phyloP scores from a whole-genome alignment of 2,329 filamentous ascomycete genomes.

The Monosporascus sp. region DNA sequence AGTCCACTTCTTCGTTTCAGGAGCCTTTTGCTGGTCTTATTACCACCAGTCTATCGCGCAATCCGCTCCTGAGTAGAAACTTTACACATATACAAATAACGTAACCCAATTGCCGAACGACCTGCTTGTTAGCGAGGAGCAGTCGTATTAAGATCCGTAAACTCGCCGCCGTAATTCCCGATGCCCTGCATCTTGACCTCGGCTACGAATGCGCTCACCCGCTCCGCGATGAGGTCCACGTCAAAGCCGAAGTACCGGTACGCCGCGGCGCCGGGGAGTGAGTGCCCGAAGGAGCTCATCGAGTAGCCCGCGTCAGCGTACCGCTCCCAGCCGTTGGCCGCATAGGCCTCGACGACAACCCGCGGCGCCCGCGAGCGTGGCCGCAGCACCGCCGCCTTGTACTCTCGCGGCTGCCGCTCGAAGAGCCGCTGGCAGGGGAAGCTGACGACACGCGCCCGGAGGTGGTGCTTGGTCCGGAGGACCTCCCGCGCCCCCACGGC shows the following conservation, averaged over 20 bases:
- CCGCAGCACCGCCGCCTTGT: slow-evolving; percentile 40
- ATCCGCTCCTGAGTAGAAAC: too few relatives aligned
- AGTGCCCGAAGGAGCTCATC: slow-evolving; percentile 51
- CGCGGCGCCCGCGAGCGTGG: slow-evolving; percentile 36
- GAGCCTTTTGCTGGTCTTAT: too few relatives aligned
- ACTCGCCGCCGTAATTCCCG: too few relatives aligned
- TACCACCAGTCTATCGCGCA: too few relatives aligned
- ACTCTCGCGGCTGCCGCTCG: slow-evolving; percentile 36
- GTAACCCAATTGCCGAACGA: too few relatives aligned
- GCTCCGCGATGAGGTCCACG: too few relatives aligned
- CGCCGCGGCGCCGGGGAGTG: slow-evolving; percentile 46
- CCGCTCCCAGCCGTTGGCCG: slow-evolving; percentile 53
- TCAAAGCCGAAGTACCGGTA: slow-evolving; percentile 54
- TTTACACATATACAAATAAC: too few relatives aligned
- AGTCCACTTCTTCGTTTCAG: too few relatives aligned
- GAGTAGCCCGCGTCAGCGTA: slow-evolving; percentile 53
- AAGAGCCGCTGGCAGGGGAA: slow-evolving; percentile 42
- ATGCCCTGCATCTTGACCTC: too few relatives aligned
- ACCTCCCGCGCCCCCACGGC: slow-evolving; percentile 36
- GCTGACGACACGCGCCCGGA: slow-evolving; percentile 36
- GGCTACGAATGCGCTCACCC: too few relatives aligned
- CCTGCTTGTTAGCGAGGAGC: too few relatives aligned
- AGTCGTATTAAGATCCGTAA: too few relatives aligned
- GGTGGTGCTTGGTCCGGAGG: slow-evolving; percentile 29
- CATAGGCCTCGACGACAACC: slow-evolving; percentile 57